A percentile compares a stretch with the other conserved stretches of the same genome.
Evolutionary conservation across 1,284 basidiomycete species (phyloP).

Genomic region (Ustilago cynodontis): DNA sequence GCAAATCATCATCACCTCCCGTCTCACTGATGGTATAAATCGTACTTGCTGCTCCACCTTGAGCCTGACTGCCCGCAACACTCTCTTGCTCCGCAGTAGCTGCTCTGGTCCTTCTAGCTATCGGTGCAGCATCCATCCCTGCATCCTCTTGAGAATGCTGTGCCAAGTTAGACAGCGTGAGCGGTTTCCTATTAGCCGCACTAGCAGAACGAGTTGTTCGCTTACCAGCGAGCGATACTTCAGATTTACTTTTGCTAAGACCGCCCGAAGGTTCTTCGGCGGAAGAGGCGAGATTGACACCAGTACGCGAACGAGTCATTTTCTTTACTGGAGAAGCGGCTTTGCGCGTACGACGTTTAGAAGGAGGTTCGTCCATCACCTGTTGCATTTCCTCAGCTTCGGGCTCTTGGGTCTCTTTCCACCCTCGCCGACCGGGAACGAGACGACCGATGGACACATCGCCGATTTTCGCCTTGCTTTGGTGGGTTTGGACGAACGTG

Average conservation of each 20-base stretch:
- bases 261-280: background rate
- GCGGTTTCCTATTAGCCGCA: conserved; percentile 44
- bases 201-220: conserved; percentile 39
- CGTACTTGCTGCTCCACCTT: conserved; percentile 31
- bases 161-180: conserved; percentile 48
- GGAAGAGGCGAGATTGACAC: conserved; percentile 17
- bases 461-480: background rate
- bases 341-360: conserved; percentile 35
- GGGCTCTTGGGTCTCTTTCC: conserved; percentile 28
- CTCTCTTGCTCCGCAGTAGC: conserved; percentile 49
- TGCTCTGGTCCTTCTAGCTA: conserved; percentile 42
- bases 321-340: conserved; percentile 8
- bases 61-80: conserved; percentile 15
- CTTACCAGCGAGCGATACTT: conserved; percentile 14
- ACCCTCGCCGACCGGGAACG: conserved; percentile 37
- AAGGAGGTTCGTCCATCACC: conserved; percentile 20
- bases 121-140: conserved; percentile 21
- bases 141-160: conserved; percentile 22
- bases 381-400: conserved; percentile 16
- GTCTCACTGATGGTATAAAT: conserved; percentile 50
- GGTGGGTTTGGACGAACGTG: conserved; percentile 33
- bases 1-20: conserved; percentile 22
- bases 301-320: conserved; percentile 35
- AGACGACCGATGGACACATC: conserved; percentile 46
- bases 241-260: conserved; percentile 30